Conservation (phyloP, 805 yeast species). For the Saturnispora zaruensis region DNA sequence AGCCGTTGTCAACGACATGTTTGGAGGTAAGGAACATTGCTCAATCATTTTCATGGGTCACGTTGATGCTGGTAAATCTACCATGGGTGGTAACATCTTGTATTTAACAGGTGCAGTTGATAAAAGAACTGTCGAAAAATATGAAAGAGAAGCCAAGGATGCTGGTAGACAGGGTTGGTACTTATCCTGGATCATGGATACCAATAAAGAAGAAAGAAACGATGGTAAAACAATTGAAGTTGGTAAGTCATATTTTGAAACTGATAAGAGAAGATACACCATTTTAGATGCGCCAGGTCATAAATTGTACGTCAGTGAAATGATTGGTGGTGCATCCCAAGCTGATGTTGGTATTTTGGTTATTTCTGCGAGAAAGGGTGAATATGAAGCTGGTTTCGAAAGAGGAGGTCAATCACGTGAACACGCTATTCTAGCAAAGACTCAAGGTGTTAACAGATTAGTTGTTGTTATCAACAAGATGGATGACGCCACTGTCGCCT, state of each 20-base stretch:
- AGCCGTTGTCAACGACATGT: conserved; percentile 83
- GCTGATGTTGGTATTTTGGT: conserved; percentile 98
- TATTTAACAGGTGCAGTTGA: conserved; percentile 95
- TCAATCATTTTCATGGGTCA: conserved; percentile 99
- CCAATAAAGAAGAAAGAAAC: conserved; percentile 96
- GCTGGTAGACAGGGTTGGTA: conserved; percentile 99
- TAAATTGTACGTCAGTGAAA: conserved; percentile 96
- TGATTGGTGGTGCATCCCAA: conserved; percentile 99
- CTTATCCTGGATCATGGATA: conserved; percentile 98
- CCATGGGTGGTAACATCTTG: conserved; percentile 97
- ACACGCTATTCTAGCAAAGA: conserved; percentile 94
- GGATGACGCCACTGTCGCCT: conserved; percentile 95
- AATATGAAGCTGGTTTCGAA: conserved; percentile 98
- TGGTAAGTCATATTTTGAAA: conserved; percentile 95
- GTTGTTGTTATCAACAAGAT: conserved; percentile 94
- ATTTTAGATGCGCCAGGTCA: conserved; percentile 99
- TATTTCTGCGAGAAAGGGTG: conserved; percentile 98
- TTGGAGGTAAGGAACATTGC: conserved; percentile 95
- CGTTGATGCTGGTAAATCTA: conserved; percentile 98
- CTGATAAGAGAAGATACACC: conserved; percentile 95
- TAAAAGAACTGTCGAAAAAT: conserved; percentile 96
- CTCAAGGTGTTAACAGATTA: conserved; percentile 94
- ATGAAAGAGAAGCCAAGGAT: conserved; percentile 97
- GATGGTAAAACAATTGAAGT: conserved; percentile 99
- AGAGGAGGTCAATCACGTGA: conserved; percentile 99